Base-by-base conservation (phyloP, 2,329 filamentous ascomycete genomes). In the Pezicula radicicola region DNA sequence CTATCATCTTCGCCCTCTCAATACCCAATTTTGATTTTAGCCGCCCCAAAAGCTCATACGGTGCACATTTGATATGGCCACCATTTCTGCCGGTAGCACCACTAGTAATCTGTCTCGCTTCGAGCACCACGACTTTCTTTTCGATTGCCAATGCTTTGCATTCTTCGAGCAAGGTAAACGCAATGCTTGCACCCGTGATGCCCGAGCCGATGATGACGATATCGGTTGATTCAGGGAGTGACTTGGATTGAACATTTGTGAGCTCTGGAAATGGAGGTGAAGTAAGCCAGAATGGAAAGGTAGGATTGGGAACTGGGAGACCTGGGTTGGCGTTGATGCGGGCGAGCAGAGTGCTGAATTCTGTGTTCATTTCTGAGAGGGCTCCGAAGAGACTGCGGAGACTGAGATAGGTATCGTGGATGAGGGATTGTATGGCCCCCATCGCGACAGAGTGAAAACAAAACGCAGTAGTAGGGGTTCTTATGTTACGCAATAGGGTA, bases 11-110 rank as follows among this genome's bases (percentile, higher is more conserved):
- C 5, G 78, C 78, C 15, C 65, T 59, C 21, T 71, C 68, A 0
- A 58, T 58, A 0, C 71, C 70, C 3, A 73, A 46, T 7, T 47
- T 59, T 4, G 46, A 46, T 30, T 66, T 66, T 4, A 75, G 61
- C 3, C 52, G 53, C 2, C 63, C 59, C 47, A 75, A 78, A 41
- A 71, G 63, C 48, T 72, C 69, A 52, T 77, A 72, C 3, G 75
- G 72, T 3, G 66, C 64, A 25, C 68, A 63, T 60, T 80, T 78
- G 54, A 79, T 72, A 60, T 78, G 77, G 0, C 76, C 78, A 18
- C 77, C 78, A 54, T 80, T 80, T 46, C 79, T 70, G 1, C 75
- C 78, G 8, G 79, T 81, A 3, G 78, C 79, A 15, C 79, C 78
- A 9, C 72, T 74, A 55, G 75, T 78, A 7, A 77, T 59, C 40